Percentiles rank a stretch among this genome's conserved stretches.
Evolutionary conservation across 2,329 filamentous ascomycete species (phyloP).

Genomic region (Curvularia spicifera): DNA sequence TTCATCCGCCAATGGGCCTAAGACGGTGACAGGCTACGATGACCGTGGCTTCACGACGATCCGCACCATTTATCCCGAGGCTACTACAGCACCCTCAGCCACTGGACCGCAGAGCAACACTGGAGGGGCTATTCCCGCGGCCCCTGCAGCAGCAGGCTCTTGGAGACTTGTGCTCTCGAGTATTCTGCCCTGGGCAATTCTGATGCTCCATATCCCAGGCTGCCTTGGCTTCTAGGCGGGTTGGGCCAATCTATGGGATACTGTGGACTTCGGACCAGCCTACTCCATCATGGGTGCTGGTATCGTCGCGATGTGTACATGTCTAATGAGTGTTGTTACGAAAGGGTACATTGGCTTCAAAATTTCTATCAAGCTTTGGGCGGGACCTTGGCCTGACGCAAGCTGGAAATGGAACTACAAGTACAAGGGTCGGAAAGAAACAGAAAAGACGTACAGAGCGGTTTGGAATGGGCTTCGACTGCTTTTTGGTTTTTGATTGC

Average conservation of each 20-base stretch:
- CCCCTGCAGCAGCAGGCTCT: constrained; percentile 9
- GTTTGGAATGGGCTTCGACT: background rate
- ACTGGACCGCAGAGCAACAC: constrained; percentile 20
- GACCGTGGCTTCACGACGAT: constrained; percentile 59
- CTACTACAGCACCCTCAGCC: constrained; percentile 14
- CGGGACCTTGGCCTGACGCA: constrained; percentile 9
- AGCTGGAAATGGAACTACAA: constrained; percentile 17
- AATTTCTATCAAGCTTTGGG: constrained; percentile 24
- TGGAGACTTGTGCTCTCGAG: constrained; percentile 8
- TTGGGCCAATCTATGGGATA: constrained; percentile 6
- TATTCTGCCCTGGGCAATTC: constrained; percentile 12
- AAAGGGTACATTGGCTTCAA: constrained; percentile 19
- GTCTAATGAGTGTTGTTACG: constrained; percentile 5
- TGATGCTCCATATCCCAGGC: constrained; percentile 11
- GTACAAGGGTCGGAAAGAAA: constrained; percentile 5
- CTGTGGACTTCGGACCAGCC: constrained; percentile 9
- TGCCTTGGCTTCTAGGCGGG: constrained; percentile 12
- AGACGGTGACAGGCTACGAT: constrained; percentile 54
- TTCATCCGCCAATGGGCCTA: constrained; percentile 38
- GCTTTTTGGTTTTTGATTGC: constrained; percentile 8
- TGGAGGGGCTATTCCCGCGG: constrained; percentile 12
- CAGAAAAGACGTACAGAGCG: constrained; percentile 1
- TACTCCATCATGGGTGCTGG: constrained; percentile 9
- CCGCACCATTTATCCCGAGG: constrained; percentile 40
- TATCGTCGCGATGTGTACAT: constrained; percentile 10